Conservation (phyloP, 148 eudicot species). For the Amaranthus palmeri region DNA sequence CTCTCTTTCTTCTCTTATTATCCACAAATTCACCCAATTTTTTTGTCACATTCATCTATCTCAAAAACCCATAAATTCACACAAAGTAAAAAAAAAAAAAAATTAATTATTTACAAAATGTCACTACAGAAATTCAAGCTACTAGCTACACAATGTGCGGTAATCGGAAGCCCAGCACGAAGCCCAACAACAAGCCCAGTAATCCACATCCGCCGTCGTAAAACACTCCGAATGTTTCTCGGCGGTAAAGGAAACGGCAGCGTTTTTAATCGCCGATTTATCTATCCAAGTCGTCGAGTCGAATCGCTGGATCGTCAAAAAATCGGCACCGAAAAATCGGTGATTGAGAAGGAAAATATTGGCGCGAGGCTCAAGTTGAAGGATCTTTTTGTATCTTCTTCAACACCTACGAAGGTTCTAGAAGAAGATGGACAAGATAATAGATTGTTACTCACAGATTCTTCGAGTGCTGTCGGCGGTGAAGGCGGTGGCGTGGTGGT, state of each 20-base stretch:
- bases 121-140: conserved; percentile 84
- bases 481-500: conserved; percentile 17
- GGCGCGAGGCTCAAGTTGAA: conserved; percentile 54
- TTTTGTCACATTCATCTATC: background rate
- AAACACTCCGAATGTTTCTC: conserved; percentile 87
- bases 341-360: background rate
- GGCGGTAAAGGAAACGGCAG: conserved; percentile 29
- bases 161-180: conserved; percentile 61
- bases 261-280: conserved; percentile 28
- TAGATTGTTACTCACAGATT: conserved; percentile 16
- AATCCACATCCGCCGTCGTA: conserved; percentile 93
- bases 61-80: background rate
- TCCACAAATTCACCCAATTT: background rate
- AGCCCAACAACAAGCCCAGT: conserved; percentile 83
- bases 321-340: conserved; percentile 2
- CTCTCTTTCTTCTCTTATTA: conserved; percentile 4
- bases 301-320: background rate
- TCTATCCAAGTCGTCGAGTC: background rate
- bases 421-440: conserved; percentile 23
- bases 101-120: conserved; percentile 24
- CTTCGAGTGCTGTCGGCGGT: conserved; percentile 12
- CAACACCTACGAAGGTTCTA: conserved; percentile 38
- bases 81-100: background rate
- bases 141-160: conserved; percentile 75
- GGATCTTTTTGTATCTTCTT: conserved; percentile 73